phyloP scores from a whole-genome alignment of 208 protist species.

The Acanthamoeba royreba region DNA sequence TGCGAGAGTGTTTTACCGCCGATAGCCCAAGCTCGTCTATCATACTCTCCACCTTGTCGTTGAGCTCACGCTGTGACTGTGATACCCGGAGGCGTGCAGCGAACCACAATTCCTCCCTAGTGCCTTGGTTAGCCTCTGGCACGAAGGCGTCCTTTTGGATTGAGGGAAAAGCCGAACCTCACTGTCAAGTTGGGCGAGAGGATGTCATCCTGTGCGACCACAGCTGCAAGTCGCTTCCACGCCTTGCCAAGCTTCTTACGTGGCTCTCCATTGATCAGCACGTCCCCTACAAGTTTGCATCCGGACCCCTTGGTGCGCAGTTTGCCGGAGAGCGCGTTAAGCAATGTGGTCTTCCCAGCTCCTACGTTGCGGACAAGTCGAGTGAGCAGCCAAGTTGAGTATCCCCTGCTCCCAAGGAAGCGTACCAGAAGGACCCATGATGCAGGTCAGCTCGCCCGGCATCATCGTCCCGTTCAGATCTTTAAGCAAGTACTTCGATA shows the following conservation, averaged over 20 bases:
- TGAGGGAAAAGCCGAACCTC: no score
- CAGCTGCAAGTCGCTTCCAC: background rate
- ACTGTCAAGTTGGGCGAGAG: background rate
- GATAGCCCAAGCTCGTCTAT: no score
- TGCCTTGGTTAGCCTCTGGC: no score
- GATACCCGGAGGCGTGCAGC: background rate
- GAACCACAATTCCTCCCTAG: background rate
- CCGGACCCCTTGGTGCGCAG: background rate
- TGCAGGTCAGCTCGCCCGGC: background rate
- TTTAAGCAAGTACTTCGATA: background rate
- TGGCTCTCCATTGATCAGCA: background rate
- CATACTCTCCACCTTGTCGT: no score
- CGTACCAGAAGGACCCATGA: conserved; percentile 34
- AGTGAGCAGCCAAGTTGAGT: background rate
- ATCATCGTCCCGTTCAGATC: background rate
- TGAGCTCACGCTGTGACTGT: no score
- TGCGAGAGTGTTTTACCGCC: no score
- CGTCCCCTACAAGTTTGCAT: background rate
- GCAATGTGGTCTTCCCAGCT: background rate
- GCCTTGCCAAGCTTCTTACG: background rate
- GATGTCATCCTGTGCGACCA: background rate
- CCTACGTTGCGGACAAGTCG: background rate
- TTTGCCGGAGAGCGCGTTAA: background rate
- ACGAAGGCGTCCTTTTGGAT: no score
- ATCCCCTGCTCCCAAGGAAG: background rate